These are phyloP conservation scores for Trichoderma reesei DNA, from an alignment of 495 filamentous ascomycete genomes.

Conservation along the genomic window DNA sequence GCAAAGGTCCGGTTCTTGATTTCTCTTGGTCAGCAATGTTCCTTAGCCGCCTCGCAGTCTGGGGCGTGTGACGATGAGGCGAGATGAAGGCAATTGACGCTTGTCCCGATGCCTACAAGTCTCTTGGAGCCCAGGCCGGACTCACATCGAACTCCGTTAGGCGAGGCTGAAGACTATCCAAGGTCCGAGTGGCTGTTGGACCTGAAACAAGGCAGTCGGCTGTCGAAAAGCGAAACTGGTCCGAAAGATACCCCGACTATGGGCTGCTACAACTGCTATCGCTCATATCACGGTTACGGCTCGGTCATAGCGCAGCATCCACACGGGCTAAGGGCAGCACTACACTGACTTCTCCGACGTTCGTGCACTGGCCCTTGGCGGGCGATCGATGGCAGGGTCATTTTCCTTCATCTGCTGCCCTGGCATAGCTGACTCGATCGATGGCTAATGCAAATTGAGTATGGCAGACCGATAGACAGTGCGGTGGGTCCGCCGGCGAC, in stretches of 20 bases:
- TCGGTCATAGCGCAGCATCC: background rate
- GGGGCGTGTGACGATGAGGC: background rate
- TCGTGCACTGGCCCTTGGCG: background rate
- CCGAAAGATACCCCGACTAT: background rate
- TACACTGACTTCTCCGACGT: background rate
- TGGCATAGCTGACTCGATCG: background rate
- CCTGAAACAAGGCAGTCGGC: background rate
- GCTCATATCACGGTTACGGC: background rate
- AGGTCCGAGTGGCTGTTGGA: background rate
- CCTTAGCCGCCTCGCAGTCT: background rate
- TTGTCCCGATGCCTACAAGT: background rate
- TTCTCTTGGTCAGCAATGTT: background rate
- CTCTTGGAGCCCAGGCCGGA: background rate
- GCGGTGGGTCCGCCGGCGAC: background rate
- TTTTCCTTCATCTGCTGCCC: background rate
- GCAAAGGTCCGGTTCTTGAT: background rate
- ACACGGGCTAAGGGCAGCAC: background rate
- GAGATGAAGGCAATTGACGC: background rate
- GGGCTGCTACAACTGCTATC: background rate
- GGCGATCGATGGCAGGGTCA: background rate
- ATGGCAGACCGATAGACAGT: background rate
- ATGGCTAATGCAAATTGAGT: background rate
- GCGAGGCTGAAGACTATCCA: background rate
- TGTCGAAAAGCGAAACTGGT: conserved; percentile 1
- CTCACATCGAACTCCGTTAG: background rate